Evolutionary conservation across 768 basidiomycete species (phyloP).

Genomic region (Suillus ampliporus): DNA sequence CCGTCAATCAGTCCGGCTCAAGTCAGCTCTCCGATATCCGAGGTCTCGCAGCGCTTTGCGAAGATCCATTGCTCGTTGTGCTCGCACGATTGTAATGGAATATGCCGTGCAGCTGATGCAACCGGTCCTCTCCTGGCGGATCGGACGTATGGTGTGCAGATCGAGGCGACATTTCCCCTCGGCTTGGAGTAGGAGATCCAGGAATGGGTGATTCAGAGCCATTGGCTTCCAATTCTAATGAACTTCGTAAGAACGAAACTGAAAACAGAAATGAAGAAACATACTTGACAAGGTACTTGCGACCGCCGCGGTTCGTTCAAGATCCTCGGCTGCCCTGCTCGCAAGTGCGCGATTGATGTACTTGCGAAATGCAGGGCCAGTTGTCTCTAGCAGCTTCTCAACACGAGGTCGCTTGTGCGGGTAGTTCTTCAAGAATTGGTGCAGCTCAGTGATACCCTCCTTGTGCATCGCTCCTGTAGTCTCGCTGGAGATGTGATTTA

Average conservation of each 20-base stretch:
- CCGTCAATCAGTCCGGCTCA: slow-evolving; percentile 27
- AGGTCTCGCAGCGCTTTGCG: slow-evolving; percentile 21
- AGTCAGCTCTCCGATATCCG: slow-evolving; percentile 18
- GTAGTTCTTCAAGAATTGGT: slow-evolving; percentile 90
- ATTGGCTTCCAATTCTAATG: slow-evolving; percentile 68
- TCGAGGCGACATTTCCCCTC: slow-evolving; percentile 39
- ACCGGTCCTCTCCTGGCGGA: slow-evolving; percentile 59
- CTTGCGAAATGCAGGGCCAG: slow-evolving; percentile 88
- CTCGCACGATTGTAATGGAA: slow-evolving; percentile 82
- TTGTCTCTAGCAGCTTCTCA: slow-evolving; percentile 87
- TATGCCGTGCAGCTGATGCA: slow-evolving; percentile 78
- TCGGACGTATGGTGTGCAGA: slow-evolving; percentile 41
- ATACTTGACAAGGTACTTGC: slow-evolving; percentile 82
- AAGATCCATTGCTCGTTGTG: slow-evolving; percentile 53
- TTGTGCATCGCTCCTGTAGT: slow-evolving; percentile 89
- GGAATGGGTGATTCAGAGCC: slow-evolving; percentile 39
- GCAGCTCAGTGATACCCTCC: slow-evolving; percentile 93
- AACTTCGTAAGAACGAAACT: slow-evolving; percentile 15
- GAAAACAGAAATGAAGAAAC: slow-evolving; percentile 5
- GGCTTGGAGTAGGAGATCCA: slow-evolving; percentile 36
- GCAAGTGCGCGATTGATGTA: slow-evolving; percentile 90
- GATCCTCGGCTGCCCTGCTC: slow-evolving; percentile 85
- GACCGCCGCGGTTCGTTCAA: slow-evolving; percentile 80
- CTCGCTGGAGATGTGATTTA: slow-evolving; percentile 87
- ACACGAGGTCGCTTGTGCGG: slow-evolving; percentile 84